Percentiles rank a stretch among this genome's conserved stretches.
Evolutionary conservation across 192 early-diverging fungal species (phyloP).

Genomic region (Glomus cerebriforme): DNA sequence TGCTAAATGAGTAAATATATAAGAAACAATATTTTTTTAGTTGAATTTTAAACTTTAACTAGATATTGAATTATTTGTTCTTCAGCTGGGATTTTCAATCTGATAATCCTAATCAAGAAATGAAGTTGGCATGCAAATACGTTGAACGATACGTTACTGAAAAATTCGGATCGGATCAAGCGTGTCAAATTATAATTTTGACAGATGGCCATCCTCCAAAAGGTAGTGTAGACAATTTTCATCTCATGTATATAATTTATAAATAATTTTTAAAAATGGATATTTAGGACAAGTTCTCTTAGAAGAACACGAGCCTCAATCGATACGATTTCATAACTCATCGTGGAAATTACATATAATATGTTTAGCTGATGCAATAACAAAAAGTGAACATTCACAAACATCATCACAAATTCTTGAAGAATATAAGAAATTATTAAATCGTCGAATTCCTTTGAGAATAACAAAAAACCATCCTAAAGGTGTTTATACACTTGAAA

Average conservation of each 20-base stretch:
- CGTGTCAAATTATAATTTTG: constrained; percentile 1
- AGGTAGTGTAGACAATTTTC: not conserved
- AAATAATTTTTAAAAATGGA: not conserved
- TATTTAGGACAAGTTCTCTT: not conserved
- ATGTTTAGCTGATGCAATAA: constrained; percentile 7
- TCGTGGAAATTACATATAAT: constrained; percentile 6
- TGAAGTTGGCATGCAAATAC: not conserved
- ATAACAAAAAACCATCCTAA: constrained; percentile 17
- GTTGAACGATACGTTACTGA: not conserved
- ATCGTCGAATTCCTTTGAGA: not conserved
- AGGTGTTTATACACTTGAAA: constrained; percentile 6
- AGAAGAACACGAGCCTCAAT: not conserved
- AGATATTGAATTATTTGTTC: not conserved
- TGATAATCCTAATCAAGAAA: not conserved
- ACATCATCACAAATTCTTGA: not conserved
- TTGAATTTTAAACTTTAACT: not conserved
- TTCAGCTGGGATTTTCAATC: not conserved
- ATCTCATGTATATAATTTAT: not conserved
- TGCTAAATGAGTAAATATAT: not conserved
- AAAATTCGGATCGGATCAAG: not conserved
- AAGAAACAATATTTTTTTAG: not conserved
- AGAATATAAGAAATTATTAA: constrained; percentile 10
- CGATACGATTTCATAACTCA: not conserved
- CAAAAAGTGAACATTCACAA: not conserved
- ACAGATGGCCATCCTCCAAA: not conserved